Percentiles rank a stretch among this genome's conserved stretches.
Evolutionary conservation across 202 grass and related monocot species (phyloP).

Genomic region (Cymbopogon flexuosus): DNA sequence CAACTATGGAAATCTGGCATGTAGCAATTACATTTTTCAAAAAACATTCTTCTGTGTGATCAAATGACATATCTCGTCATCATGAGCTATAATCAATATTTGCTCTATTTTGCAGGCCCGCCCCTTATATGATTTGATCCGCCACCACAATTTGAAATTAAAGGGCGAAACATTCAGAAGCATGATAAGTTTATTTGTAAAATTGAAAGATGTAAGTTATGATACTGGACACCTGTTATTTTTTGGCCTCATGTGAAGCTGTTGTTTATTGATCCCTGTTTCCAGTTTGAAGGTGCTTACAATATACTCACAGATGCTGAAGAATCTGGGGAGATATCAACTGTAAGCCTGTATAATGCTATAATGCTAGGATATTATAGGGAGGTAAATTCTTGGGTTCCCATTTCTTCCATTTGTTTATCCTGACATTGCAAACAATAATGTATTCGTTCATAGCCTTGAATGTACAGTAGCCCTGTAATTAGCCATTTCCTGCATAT

Average conservation of each 20-base stretch:
- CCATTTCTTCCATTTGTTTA: constrained; percentile 26
- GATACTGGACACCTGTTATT: constrained; percentile 24
- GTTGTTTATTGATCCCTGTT: constrained; percentile 38
- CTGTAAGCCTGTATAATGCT: constrained; percentile 75
- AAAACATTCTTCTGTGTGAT: constrained; percentile 24
- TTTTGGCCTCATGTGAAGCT: constrained; percentile 25
- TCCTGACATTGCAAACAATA: constrained; percentile 3
- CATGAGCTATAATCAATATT: constrained; percentile 9
- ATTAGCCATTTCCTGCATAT: constrained; percentile 22
- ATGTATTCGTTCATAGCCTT: constrained; percentile 1
- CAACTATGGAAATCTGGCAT: background rate
- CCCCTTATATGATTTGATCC: constrained; percentile 65
- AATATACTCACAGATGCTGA: constrained; percentile 57
- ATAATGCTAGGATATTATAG: constrained; percentile 79
- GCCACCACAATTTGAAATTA: constrained; percentile 58
- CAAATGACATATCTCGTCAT: constrained; percentile 12
- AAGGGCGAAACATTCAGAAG: constrained; percentile 69
- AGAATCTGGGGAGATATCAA: constrained; percentile 55
- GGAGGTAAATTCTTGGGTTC: constrained; percentile 51
- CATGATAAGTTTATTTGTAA: constrained; percentile 70
- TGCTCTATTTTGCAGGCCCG: constrained; percentile 54
- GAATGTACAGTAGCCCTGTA: constrained; percentile 7
- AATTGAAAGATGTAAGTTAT: constrained; percentile 90
- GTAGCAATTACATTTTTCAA: constrained; percentile 9
- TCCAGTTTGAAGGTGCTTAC: constrained; percentile 89